These are phyloP conservation scores for Pisolithus sp. DNA, from an alignment of 768 basidiomycete genomes.

Conservation along the genomic window DNA sequence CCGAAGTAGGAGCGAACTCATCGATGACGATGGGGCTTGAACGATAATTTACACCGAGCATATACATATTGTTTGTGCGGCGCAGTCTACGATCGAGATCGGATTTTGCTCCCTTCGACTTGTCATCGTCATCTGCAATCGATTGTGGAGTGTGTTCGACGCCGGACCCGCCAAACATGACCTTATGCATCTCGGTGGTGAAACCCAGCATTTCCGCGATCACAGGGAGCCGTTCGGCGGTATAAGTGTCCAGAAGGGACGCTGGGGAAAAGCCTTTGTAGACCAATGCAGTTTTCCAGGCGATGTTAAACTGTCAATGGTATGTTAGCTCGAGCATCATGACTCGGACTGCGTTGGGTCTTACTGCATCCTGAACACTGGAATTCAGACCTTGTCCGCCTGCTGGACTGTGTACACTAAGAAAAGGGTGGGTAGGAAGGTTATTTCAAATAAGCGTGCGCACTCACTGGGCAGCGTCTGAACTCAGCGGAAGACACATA, in stretches of 20 bases:
- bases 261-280: slow-evolving; percentile 2
- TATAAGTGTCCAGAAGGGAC: slow-evolving; percentile 33
- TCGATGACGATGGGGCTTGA: no score
- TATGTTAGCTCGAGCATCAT: no score
- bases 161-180: not conserved
- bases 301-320: slow-evolving; percentile 30
- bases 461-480: no score
- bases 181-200: slow-evolving; percentile 17
- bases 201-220: slow-evolving; percentile 34
- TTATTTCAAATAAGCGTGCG: no score
- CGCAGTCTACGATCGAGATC: no score
- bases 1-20: no score
- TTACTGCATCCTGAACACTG: slow-evolving; percentile 7
- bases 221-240: slow-evolving; percentile 36
- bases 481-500: no score
- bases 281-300: slow-evolving; percentile 38
- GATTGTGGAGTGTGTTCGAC: not conserved
- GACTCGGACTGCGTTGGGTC: not conserved
- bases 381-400: slow-evolving; percentile 32
- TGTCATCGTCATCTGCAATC: not conserved
- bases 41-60: no score
- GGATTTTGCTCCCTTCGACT: not conserved
- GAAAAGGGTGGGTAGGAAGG: no score
- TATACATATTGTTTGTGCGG: no score
- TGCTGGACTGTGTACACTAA: slow-evolving; percentile 31